Conservation (phyloP, 208 protist species). For the Acanthamoeba healyi region DNA sequence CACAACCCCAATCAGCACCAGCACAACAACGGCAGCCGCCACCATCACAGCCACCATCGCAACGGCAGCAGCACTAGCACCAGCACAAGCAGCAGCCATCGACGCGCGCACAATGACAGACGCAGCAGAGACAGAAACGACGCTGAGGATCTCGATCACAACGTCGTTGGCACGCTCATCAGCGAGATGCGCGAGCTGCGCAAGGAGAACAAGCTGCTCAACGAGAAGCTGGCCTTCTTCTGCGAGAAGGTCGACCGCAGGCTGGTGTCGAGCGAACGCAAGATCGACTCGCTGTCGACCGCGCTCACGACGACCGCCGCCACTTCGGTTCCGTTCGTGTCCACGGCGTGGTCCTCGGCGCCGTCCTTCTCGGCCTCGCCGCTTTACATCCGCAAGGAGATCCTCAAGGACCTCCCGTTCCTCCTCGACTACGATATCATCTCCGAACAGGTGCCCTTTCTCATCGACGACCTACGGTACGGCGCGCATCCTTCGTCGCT, state of each 20-base stretch:
- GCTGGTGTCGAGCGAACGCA: background rate
- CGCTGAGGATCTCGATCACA: background rate
- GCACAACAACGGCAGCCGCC: background rate
- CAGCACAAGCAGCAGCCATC: background rate
- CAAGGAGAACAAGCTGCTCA: constrained; percentile 9
- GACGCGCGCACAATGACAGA: background rate
- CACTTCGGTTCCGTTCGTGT: background rate
- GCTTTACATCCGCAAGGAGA: constrained; percentile 1
- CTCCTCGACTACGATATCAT: constrained; percentile 37
- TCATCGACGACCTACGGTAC: constrained; percentile 26
- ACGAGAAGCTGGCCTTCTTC: constrained; percentile 5
- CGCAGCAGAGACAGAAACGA: background rate
- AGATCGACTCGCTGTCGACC: constrained; percentile 8
- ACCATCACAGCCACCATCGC: background rate
- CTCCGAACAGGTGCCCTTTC: constrained; percentile 1
- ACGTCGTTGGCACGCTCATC: background rate
- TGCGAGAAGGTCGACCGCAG: constrained; percentile 36
- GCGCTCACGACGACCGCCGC: background rate
- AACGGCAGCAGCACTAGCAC: background rate
- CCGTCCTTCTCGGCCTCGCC: constrained; percentile 11
- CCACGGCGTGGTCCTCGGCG: background rate
- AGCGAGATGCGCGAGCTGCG: background rate
- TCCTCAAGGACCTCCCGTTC: constrained; percentile 30
- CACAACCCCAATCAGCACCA: background rate
- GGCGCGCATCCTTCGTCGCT: too few species aligned